These are phyloP conservation scores for Pyrenophora seminiperda DNA, from an alignment of 2,329 filamentous ascomycete species.

Conservation along the genomic window DNA sequence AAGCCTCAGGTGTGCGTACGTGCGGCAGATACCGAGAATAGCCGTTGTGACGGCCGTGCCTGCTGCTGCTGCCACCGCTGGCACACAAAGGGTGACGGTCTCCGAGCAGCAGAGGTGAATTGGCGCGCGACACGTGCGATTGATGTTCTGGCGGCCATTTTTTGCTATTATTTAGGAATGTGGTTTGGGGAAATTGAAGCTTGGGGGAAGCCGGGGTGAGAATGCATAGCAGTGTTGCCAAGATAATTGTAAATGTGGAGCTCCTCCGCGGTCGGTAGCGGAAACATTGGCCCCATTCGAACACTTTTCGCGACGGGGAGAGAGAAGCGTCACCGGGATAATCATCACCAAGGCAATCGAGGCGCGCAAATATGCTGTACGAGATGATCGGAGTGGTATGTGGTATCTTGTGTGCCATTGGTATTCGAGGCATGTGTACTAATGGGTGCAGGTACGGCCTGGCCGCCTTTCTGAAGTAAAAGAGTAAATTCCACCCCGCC, in stretches of 20 bases:
- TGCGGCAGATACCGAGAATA: slow-evolving; percentile 48
- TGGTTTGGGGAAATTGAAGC: neutral
- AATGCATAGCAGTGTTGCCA: slow-evolving; percentile 11
- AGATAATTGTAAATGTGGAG: slow-evolving; percentile 11
- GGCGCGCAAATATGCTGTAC: slow-evolving; percentile 75
- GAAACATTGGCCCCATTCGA: slow-evolving; percentile 28
- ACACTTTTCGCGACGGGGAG: slow-evolving; percentile 30
- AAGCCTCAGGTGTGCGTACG: slow-evolving; percentile 27
- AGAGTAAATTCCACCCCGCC: slow-evolving; percentile 66
- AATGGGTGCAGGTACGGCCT: slow-evolving; percentile 74
- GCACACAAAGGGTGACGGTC: slow-evolving; percentile 32
- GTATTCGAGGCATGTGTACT: neutral
- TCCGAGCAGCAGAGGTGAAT: slow-evolving; percentile 38
- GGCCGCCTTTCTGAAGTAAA: slow-evolving; percentile 90
- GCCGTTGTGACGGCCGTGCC: slow-evolving; percentile 34
- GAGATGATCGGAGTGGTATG: slow-evolving; percentile 94
- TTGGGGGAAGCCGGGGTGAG: neutral
- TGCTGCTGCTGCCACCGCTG: slow-evolving; percentile 32
- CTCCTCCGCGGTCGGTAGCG: slow-evolving; percentile 16
- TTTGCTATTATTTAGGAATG: slow-evolving; percentile 5
- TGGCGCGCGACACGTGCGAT: slow-evolving; percentile 43
- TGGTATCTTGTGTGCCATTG: slow-evolving; percentile 19
- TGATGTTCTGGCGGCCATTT: slow-evolving; percentile 45
- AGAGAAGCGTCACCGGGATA: neutral
- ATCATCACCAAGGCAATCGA: slow-evolving; percentile 6